A percentile compares a stretch with the other conserved stretches of the same genome.
Conservation (phyloP, 225 moss, liverwort and hornwort species). For the Climacium dendroides region DNA sequence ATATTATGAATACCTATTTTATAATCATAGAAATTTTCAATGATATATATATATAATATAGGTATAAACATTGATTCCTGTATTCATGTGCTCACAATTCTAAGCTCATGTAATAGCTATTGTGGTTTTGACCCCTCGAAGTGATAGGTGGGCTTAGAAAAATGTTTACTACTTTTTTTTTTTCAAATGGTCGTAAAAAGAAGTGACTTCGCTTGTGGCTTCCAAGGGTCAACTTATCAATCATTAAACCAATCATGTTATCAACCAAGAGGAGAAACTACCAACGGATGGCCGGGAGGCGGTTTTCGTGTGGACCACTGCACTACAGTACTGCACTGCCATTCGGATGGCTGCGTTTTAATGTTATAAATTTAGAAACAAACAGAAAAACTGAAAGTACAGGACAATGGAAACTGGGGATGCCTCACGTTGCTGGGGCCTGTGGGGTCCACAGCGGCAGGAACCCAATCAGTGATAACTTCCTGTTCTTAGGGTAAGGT, state of each 20-base stretch:
- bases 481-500: no score
- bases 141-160: background rate
- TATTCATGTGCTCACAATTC: no score
- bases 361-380: background rate
- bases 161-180: no score
- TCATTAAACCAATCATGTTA: background rate
- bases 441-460: background rate
- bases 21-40: rapidly evolving
- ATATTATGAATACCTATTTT: rapidly evolving
- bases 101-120: background rate
- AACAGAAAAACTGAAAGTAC: background rate
- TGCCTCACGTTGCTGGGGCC: background rate
- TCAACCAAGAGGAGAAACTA: background rate
- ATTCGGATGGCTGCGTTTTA: background rate
- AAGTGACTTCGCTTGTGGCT: background rate
- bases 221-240: background rate
- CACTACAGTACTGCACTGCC: background rate
- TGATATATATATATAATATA: rapidly evolving
- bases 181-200: no score
- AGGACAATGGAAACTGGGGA: no score
- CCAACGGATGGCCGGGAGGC: background rate
- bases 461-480: no score
- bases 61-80: no score
- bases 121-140: background rate
- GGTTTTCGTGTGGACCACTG: background rate